These are phyloP conservation scores for Lecanosticta acicola DNA, from an alignment of 2,329 filamentous ascomycete genomes.

Conservation along the genomic window DNA sequence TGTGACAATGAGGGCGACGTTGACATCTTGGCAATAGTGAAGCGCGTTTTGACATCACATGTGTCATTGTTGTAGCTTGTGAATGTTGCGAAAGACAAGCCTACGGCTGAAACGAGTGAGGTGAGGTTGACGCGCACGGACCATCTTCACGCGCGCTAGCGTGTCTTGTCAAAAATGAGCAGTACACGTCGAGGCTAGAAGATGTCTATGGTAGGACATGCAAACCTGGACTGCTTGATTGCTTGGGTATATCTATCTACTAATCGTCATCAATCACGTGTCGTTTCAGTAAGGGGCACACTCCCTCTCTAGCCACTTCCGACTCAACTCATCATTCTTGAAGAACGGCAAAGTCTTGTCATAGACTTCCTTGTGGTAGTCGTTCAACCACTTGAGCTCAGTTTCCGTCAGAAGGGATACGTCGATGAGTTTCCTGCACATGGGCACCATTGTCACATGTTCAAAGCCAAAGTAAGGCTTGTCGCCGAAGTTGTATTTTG, in stretches of 20 bases:
- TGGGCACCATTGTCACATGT: slow-evolving; percentile 94
- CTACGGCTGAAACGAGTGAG: too few relatives aligned
- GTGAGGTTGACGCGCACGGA: too few relatives aligned
- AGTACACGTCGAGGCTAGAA: too few relatives aligned
- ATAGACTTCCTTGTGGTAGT: slow-evolving; percentile 74
- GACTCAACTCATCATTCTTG: slow-evolving; percentile 62
- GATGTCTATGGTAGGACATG: not conserved
- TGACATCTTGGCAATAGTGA: too few relatives aligned
- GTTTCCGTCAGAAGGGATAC: slow-evolving; percentile 60
- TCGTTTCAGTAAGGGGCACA: slow-evolving; percentile 56
- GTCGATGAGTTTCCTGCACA: slow-evolving; percentile 85
- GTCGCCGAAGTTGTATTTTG: slow-evolving; percentile 81
- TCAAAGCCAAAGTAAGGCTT: slow-evolving; percentile 94
- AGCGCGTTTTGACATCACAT: too few relatives aligned
- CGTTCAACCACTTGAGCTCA: slow-evolving; percentile 83
- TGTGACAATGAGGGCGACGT: too few relatives aligned
- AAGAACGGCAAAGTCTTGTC: slow-evolving; percentile 78
- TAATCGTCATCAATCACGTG: not conserved
- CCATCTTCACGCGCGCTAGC: not conserved
- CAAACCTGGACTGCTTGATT: not conserved
- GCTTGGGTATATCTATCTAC: not conserved
- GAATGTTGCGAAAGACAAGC: too few relatives aligned
- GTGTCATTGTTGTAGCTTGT: too few relatives aligned
- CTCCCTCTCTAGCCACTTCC: slow-evolving; percentile 80
- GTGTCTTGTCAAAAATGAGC: not conserved